phyloP scores from a whole-genome alignment of 441 rosid species.

The Gossypium davidsonii region DNA sequence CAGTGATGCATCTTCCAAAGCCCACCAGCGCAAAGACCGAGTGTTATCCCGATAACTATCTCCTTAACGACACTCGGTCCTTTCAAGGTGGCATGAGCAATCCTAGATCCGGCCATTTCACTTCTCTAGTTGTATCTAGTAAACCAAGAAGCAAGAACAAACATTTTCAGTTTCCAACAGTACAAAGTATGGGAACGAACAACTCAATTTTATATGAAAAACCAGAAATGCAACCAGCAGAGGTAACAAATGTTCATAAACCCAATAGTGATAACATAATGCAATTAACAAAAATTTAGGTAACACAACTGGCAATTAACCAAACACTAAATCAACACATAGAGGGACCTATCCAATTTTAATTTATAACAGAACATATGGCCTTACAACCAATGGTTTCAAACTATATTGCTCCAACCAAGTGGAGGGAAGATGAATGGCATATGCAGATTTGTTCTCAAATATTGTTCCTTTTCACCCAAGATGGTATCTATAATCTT shows the following conservation, averaged over 20 bases:
- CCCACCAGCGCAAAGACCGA: slow-evolving; percentile 64
- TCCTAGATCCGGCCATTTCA: slow-evolving; percentile 53
- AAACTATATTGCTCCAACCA: background rate
- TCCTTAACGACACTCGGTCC: slow-evolving; percentile 80
- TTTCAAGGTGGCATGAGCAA: slow-evolving; percentile 66
- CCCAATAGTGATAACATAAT: background rate
- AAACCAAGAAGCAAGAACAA: slow-evolving; percentile 22
- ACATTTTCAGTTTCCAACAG: slow-evolving; percentile 11
- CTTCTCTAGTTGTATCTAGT: slow-evolving; percentile 17
- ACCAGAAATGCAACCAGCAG: background rate
- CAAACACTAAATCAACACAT: background rate
- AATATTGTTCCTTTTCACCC: background rate
- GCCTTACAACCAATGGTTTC: background rate
- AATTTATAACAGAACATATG: background rate
- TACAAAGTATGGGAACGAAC: background rate
- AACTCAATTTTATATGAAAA: background rate
- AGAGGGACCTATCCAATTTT: background rate
- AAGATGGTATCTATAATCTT: background rate
- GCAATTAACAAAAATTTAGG: background rate
- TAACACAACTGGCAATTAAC: background rate
- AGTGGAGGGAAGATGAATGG: background rate
- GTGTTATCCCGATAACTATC: slow-evolving; percentile 44
- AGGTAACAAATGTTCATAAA: background rate
- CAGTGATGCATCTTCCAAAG: slow-evolving; percentile 90
- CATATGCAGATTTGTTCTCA: background rate